These are phyloP conservation scores for Vitis rotundifolia DNA, from an alignment of 164 flowering plant genomes.

Conservation along the genomic window DNA sequence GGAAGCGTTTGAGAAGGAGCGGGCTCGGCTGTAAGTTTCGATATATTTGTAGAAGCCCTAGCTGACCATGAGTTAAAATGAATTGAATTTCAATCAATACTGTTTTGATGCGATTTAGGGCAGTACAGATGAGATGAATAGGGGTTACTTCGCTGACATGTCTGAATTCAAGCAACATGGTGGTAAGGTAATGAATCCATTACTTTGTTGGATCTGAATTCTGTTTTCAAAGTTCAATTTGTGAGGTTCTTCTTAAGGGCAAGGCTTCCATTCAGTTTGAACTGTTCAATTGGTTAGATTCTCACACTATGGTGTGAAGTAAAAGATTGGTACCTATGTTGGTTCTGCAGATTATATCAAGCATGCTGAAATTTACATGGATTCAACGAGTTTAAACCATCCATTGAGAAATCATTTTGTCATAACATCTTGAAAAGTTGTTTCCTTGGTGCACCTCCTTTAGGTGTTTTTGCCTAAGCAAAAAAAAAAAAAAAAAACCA, in stretches of 20 bases:
- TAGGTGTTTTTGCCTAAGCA: too few species aligned
- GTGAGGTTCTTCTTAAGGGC: background rate
- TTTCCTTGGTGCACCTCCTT: too few species aligned
- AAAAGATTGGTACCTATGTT: too few species aligned
- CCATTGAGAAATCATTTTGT: too few species aligned
- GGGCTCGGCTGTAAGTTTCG: slow-evolving; percentile 74
- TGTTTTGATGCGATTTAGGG: slow-evolving; percentile 38
- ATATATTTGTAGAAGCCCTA: background rate
- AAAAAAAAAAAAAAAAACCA: too few species aligned
- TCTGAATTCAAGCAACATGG: slow-evolving; percentile 82
- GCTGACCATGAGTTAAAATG: background rate
- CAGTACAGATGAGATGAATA: slow-evolving; percentile 93
- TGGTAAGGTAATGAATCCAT: slow-evolving; percentile 66
- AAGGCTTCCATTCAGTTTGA: background rate
- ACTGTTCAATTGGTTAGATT: background rate
- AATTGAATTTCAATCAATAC: background rate
- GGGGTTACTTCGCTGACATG: slow-evolving; percentile 92
- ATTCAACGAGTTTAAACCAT: too few species aligned
- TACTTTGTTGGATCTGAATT: background rate
- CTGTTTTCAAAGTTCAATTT: background rate
- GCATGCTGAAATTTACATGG: too few species aligned
- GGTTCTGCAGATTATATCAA: too few species aligned
- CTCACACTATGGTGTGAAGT: background rate
- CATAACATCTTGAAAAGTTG: too few species aligned
- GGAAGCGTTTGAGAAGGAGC: slow-evolving; percentile 74